Base-by-base conservation (phyloP, 2,329 filamentous ascomycete species). In the Xylaria sp. region DNA sequence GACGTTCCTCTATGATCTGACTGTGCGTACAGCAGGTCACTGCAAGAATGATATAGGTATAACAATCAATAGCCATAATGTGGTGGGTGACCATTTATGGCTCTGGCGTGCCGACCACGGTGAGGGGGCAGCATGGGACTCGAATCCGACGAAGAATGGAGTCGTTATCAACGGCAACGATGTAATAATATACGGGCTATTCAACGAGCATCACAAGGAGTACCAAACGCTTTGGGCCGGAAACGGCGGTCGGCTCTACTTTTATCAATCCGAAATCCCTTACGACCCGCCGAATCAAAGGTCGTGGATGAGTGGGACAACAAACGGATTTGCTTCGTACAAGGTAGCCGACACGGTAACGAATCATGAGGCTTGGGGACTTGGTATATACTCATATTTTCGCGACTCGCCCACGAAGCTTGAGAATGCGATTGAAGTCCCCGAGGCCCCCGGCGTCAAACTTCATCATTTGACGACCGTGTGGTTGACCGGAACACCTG, bases 191-290 rank as follows among this genome's bases (percentile, higher is more conserved):
- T 79, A 79, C 52, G 78, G 78, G 4, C 70, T 79, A 15, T 79
- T 79, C 70, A 79, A 79, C 58, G 78, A 79, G 70, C 78, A 79
- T 64, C 78, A 79, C 51, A 72, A 77, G 59, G 75, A 76, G 25
- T 76, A 78, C 62, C 78, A 79, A 61, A 79, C 78, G n/a, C 69
- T 79, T 25, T 79, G 78, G 78, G 74, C 76, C 37, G 78, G 77
- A 23, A 71, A 79, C 41, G 60, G 70, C 55, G 78, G 78, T 5
- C 74, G 77, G 2, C 60, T 79, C 20, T 80, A 80, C 69, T 78
- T 80, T 70, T 80, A 80, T 65, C 78, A 80, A 70, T 79, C 77
- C 57, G 78, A 80, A 66, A 75, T 79, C 50, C 78, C 78, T 2
- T 80, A 80, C 63, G 78, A 79, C 39, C 77, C 77, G 15, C 78